Percentiles rank a stretch among this genome's conserved stretches.
phyloP scores from a whole-genome alignment of 1,139 yeast genomes.

The Blastobotrys aristatus region DNA sequence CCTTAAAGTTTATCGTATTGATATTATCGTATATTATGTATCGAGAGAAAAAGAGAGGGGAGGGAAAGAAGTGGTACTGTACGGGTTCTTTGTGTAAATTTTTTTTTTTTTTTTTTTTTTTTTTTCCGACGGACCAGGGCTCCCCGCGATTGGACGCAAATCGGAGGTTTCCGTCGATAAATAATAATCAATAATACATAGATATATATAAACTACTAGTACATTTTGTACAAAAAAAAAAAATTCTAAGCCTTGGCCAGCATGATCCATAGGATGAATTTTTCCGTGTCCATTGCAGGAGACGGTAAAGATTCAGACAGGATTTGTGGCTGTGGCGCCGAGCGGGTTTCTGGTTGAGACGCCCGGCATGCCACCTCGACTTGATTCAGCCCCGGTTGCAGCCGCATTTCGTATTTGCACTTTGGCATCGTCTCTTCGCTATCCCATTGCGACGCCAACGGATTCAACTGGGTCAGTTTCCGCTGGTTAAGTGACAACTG shows the following conservation, averaged over 20 bases:
- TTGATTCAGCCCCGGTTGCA: slow-evolving; percentile 29
- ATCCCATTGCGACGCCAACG: slow-evolving; percentile 26
- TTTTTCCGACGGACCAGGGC: too few relatives aligned
- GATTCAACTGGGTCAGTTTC: slow-evolving; percentile 24
- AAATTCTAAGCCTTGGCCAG: slow-evolving; percentile 3
- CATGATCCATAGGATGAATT: slow-evolving; percentile 11
- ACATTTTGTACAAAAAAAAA: too few relatives aligned
- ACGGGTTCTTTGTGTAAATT: slow-evolving; percentile 2
- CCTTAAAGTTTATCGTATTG: background rate
- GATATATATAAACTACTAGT: too few relatives aligned
- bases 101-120: too few relatives aligned
- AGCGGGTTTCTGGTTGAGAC: slow-evolving; percentile 1
- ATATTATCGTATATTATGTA: too few relatives aligned
- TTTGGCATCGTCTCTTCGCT: slow-evolving; percentile 19
- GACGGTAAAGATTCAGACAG: too few relatives aligned
- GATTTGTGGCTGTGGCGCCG: slow-evolving; percentile 8
- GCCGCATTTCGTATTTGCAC: slow-evolving; percentile 23
- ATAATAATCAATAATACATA: too few relatives aligned
- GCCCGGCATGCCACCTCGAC: slow-evolving; percentile 23
- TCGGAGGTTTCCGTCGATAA: too few relatives aligned
- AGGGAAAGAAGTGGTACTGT: slow-evolving; percentile 1
- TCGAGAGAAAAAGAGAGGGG: slow-evolving; percentile 1
- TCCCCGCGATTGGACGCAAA: too few relatives aligned
- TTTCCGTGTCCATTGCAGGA: slow-evolving; percentile 1
- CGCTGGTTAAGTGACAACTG: slow-evolving; percentile 25